These are phyloP conservation scores for Heliosperma pusillum DNA, from an alignment of 148 eudicot species.

Conservation along the genomic window DNA sequence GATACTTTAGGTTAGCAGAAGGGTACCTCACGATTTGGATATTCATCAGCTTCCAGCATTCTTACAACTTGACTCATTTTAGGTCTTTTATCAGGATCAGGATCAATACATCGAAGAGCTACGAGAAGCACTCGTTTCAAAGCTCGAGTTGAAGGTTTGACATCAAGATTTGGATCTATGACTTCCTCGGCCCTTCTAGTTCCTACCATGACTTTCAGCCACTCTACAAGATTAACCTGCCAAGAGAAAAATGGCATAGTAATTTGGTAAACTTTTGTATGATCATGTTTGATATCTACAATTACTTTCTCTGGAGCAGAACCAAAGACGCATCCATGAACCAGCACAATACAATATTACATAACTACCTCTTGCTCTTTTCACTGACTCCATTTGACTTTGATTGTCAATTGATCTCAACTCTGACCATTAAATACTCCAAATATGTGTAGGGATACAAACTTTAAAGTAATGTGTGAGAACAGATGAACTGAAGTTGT, in stretches of 20 bases:
- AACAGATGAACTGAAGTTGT: too few species aligned
- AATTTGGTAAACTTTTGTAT: not conserved
- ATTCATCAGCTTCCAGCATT: constrained; percentile 82
- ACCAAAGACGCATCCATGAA: not conserved
- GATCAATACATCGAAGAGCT: constrained; percentile 84
- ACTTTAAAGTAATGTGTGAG: not conserved
- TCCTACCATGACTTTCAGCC: constrained; percentile 94
- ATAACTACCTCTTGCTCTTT: not conserved
- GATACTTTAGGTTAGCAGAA: not conserved
- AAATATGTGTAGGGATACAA: not conserved
- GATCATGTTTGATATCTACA: not conserved
- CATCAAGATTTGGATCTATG: constrained; percentile 63
- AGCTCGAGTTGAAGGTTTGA: constrained; percentile 66
- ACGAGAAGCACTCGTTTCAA: constrained; percentile 73
- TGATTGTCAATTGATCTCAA: not conserved
- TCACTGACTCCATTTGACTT: not conserved
- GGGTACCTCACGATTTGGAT: constrained; percentile 43
- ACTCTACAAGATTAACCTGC: constrained; percentile 86
- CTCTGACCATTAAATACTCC: not conserved
- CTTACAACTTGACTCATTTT: constrained; percentile 87
- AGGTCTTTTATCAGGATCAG: constrained; percentile 83
- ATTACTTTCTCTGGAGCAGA: not conserved
- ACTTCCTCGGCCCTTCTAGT: constrained; percentile 88
- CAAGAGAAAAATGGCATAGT: constrained; percentile 1
- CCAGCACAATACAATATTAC: not conserved